Conservation (phyloP, 306 rosid species). For the Dalbergia cultrata region DNA sequence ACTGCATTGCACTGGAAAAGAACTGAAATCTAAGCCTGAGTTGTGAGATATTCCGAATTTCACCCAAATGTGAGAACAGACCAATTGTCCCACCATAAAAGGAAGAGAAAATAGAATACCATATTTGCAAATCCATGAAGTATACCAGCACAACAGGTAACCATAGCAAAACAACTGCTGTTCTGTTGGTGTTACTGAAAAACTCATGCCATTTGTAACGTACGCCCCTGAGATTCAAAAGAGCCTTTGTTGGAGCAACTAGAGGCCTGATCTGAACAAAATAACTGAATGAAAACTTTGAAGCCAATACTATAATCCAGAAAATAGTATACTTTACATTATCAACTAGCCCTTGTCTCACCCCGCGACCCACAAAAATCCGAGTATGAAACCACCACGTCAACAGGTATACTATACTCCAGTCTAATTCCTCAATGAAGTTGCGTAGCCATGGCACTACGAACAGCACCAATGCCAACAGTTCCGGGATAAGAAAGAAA, state of each 20-base stretch:
- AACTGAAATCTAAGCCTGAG: constrained; percentile 93
- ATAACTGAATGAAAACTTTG: constrained; percentile 88
- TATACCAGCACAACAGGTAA: constrained; percentile 81
- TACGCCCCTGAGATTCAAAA: constrained; percentile 54
- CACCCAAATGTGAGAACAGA: constrained; percentile 92
- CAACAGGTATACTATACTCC: constrained; percentile 65
- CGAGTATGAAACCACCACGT: constrained; percentile 97
- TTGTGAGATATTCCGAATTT: constrained; percentile 80
- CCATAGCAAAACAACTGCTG: constrained; percentile 79
- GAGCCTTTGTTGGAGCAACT: constrained; percentile 73
- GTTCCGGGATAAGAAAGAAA: constrained; percentile 74
- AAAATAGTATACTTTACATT: constrained; percentile 76
- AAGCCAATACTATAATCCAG: constrained; percentile 75
- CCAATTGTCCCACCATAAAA: constrained; percentile 70
- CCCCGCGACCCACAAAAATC: constrained; percentile 86
- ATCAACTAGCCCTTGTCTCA: constrained; percentile 82
- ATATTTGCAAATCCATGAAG: constrained; percentile 95
- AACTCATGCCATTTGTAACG: constrained; percentile 76
- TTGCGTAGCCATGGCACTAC: constrained; percentile 82
- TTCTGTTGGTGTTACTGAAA: constrained; percentile 70
- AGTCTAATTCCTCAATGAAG: constrained; percentile 69
- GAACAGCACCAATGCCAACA: constrained; percentile 72
- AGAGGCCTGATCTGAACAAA: constrained; percentile 92
- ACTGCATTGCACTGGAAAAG: constrained; percentile 91
- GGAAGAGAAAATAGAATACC: constrained; percentile 88